Conservation (phyloP, 2,329 filamentous ascomycete species). For the Hypoxylon sp. region DNA sequence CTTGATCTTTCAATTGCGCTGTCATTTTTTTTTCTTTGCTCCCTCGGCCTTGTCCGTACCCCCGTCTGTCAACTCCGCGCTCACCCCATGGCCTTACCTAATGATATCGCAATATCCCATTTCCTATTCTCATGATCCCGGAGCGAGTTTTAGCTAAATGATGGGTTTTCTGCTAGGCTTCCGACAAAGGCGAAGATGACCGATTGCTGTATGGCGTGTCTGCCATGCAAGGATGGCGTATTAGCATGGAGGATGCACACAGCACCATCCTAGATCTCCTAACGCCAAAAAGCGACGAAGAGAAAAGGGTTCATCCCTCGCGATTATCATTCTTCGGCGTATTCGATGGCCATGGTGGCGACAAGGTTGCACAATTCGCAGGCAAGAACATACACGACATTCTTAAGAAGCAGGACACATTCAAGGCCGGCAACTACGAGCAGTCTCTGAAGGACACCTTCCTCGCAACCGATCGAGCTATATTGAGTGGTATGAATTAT, state of each 20-base stretch:
- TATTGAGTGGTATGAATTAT: conserved; percentile 79
- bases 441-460: conserved; percentile 98
- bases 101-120: conserved; percentile 18
- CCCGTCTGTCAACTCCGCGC: conserved; percentile 33
- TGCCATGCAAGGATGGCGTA: conserved; percentile 99
- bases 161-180: conserved; percentile 66
- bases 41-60: conserved; percentile 9
- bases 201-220: conserved; percentile 92
- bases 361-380: conserved; percentile 93
- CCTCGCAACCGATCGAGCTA: conserved; percentile 92
- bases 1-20: conserved; percentile 35
- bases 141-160: conserved; percentile 40
- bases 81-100: conserved; percentile 37
- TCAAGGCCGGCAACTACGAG: conserved; percentile 89
- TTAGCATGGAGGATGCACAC: conserved; percentile 99
- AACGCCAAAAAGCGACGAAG: conserved; percentile 60
- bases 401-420: conserved; percentile 91
- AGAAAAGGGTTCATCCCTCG: conserved; percentile 71
- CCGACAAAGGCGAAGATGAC: conserved; percentile 90
- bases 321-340: conserved; percentile 96
- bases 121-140: not conserved
- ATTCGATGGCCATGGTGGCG: conserved; percentile 96
- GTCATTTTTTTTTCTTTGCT: conserved; percentile 20
- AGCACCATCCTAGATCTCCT: conserved; percentile 88
- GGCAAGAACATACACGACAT: conserved; percentile 95